Evolutionary conservation across 768 basidiomycete genomes (phyloP).

Genomic region (Dioszegia hungarica): DNA sequence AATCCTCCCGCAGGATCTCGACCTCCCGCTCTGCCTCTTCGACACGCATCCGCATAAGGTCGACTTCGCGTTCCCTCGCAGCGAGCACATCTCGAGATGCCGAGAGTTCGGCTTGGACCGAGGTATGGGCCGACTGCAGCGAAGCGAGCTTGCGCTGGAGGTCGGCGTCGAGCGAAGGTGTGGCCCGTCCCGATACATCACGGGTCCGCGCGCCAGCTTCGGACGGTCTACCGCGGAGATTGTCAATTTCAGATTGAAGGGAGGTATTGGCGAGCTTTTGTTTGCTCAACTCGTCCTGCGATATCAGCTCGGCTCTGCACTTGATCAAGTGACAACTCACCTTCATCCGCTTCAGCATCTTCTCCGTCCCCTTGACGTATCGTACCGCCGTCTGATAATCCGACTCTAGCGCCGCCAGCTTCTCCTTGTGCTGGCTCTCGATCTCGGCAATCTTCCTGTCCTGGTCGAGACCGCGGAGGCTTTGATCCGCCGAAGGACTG

Average conservation of each 20-base stretch:
- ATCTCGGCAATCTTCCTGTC: constrained; percentile 75
- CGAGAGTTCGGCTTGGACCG: constrained; percentile 42
- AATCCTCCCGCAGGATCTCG: constrained; percentile 39
- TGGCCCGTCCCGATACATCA: constrained; percentile 39
- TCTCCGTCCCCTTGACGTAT: constrained; percentile 97
- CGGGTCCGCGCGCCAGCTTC: constrained; percentile 55
- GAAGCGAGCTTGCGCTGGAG: constrained; percentile 28
- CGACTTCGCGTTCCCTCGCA: constrained; percentile 46
- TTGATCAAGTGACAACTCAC: constrained; percentile 44
- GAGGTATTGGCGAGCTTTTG: constrained; percentile 75
- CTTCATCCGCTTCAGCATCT: constrained; percentile 94
- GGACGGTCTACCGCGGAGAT: constrained; percentile 60
- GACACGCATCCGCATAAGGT: constrained; percentile 35
- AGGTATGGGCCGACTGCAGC: constrained; percentile 31
- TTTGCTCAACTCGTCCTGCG: constrained; percentile 66
- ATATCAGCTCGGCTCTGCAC: constrained; percentile 5
- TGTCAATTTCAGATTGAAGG: constrained; percentile 80
- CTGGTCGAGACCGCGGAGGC: constrained; percentile 59
- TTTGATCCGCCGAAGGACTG: constrained; percentile 42
- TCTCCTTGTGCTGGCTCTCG: constrained; percentile 69
- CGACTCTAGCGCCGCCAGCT: constrained; percentile 82
- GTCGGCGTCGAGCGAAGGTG: constrained; percentile 34
- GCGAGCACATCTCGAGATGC: constrained; percentile 43
- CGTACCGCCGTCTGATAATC: constrained; percentile 96
- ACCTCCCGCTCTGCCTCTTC: constrained; percentile 41